phyloP scores from a whole-genome alignment of 352 stramenopile genomes.

The Phytopythium litorale region DNA sequence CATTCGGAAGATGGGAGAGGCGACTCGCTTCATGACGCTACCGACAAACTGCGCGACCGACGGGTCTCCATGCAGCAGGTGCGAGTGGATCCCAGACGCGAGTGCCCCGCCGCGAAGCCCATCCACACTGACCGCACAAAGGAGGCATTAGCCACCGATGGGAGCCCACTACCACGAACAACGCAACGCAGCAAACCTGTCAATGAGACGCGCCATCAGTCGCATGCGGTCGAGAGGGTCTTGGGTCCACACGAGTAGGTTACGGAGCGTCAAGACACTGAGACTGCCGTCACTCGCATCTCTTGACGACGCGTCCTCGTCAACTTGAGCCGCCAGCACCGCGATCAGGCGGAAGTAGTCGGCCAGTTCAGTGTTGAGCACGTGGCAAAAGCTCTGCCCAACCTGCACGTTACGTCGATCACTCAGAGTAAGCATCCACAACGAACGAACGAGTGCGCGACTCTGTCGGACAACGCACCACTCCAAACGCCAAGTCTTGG shows the following conservation, averaged over 20 bases:
- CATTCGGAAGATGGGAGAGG: conserved; percentile 82
- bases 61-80: conserved; percentile 90
- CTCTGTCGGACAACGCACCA: conserved; percentile 34
- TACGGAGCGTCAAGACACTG: conserved; percentile 83
- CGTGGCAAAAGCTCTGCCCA: conserved; percentile 87
- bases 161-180: not conserved
- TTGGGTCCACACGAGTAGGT: conserved; percentile 89
- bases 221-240: conserved; percentile 86
- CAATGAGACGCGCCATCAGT: conserved; percentile 86
- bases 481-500: conserved; percentile 66
- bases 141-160: not conserved
- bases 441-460: not conserved
- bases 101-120: conserved; percentile 85
- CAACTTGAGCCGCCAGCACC: conserved; percentile 88
- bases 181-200: conserved; percentile 40
- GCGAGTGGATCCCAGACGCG: conserved; percentile 87
- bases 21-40: conserved; percentile 75
- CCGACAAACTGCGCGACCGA: conserved; percentile 65
- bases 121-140: conserved; percentile 47
- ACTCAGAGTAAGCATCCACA: conserved; percentile 1
- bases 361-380: conserved; percentile 88
- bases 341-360: conserved; percentile 94
- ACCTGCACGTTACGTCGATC: conserved; percentile 34
- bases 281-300: conserved; percentile 29
- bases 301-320: conserved; percentile 69